Evolutionary conservation across 331 rosid species (phyloP).

Genomic region (Quercus phellos): DNA sequence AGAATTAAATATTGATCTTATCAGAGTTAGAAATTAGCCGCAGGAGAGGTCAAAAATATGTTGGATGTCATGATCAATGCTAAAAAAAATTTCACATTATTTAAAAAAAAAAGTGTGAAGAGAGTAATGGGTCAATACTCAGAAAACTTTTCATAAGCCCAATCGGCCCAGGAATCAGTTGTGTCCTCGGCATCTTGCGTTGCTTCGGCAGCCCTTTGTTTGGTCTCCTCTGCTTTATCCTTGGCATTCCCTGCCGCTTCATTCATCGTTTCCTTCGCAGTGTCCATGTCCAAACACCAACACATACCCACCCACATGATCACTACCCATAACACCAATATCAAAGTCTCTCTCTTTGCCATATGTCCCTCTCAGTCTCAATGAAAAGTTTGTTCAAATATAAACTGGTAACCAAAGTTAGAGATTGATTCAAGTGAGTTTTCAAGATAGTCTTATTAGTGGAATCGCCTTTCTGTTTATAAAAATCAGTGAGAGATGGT

Average conservation of each 20-base stretch:
- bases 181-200: background rate
- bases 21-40: background rate
- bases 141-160: slow-evolving; percentile 33
- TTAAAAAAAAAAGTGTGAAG: background rate
- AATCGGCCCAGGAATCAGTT: slow-evolving; percentile 16
- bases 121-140: slow-evolving; percentile 22
- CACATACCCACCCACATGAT: slow-evolving; percentile 20
- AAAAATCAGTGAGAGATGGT: background rate
- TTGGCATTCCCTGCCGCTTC: slow-evolving; percentile 6
- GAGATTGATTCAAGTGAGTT: background rate
- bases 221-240: slow-evolving; percentile 20
- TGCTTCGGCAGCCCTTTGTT: background rate
- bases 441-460: too few relatives aligned
- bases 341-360: slow-evolving; percentile 17
- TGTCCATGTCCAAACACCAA: slow-evolving; percentile 18
- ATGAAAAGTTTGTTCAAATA: background rate
- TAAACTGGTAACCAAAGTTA: background rate
- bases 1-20: background rate
- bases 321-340: slow-evolving; percentile 20
- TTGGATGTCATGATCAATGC: background rate
- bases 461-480: background rate
- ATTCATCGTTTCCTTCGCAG: slow-evolving; percentile 1
- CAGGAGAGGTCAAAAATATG: background rate
- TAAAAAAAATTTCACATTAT: too few relatives aligned
- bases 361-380: slow-evolving; percentile 23